Evolutionary conservation across 2,329 filamentous ascomycete genomes (phyloP).

Genomic region (Diplodia intermedia): DNA sequence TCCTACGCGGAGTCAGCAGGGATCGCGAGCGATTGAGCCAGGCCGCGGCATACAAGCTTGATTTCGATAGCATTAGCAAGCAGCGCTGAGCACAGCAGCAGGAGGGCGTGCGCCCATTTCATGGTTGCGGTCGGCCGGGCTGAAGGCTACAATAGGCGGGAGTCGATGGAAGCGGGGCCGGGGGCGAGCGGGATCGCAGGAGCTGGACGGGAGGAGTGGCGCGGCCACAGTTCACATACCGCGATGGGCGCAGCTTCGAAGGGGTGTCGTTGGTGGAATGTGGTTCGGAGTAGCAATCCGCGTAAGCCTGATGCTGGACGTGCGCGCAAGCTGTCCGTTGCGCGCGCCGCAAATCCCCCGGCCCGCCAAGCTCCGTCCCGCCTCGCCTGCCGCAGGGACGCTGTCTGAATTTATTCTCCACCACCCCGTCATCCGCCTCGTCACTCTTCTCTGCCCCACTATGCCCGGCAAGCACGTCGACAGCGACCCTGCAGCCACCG

Average conservation of each 20-base stretch:
- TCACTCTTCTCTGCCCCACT: slow-evolving; percentile 4
- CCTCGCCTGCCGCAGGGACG: not conserved
- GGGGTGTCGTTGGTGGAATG: slow-evolving; percentile 4
- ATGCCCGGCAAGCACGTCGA: slow-evolving; percentile 46
- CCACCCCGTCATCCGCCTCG: not conserved
- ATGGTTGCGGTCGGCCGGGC: slow-evolving; percentile 38
- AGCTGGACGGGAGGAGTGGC: slow-evolving; percentile 1
- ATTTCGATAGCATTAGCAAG: slow-evolving; percentile 48
- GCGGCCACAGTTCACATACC: slow-evolving; percentile 11
- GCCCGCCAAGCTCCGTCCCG: slow-evolving; percentile 20
- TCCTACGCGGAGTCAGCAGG: slow-evolving; percentile 60
- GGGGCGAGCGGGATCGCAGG: not conserved
- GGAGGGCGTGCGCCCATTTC: slow-evolving; percentile 45
- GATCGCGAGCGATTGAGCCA: slow-evolving; percentile 28
- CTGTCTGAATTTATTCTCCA: slow-evolving; percentile 19
- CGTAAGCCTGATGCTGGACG: slow-evolving; percentile 23
- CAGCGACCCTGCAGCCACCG: slow-evolving; percentile 13
- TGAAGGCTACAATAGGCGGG: slow-evolving; percentile 9
- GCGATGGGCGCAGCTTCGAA: not conserved
- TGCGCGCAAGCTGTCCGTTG: slow-evolving; percentile 29
- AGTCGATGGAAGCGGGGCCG: not conserved
- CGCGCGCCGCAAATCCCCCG: slow-evolving; percentile 28
- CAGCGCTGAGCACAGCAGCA: slow-evolving; percentile 43
- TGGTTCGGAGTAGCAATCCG: slow-evolving; percentile 19
- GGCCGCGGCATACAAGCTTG: slow-evolving; percentile 40